These are phyloP conservation scores for Pythium brachiatum DNA, from an alignment of 352 stramenopile genomes.

Conservation along the genomic window DNA sequence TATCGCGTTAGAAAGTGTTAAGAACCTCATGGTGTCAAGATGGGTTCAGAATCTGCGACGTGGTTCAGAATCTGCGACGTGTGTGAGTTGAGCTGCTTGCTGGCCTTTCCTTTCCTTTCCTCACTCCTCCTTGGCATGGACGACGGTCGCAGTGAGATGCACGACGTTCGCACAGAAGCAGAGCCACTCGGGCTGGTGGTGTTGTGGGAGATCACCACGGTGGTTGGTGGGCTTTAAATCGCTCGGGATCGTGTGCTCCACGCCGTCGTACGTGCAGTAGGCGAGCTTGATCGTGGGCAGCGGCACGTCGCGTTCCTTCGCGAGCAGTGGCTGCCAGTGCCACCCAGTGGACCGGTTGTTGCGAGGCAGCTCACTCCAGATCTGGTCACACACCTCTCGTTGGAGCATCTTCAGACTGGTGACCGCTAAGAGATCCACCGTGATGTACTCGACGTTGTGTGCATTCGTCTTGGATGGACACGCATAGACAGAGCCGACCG, in stretches of 20 bases:
- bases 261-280: constrained; percentile 42
- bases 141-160: constrained; percentile 43
- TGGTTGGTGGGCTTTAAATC: background rate
- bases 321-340: constrained; percentile 10
- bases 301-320: constrained; percentile 11
- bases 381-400: constrained; percentile 30
- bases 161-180: constrained; percentile 68
- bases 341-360: constrained; percentile 25
- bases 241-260: constrained; percentile 20
- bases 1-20: background rate
- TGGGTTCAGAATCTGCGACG: background rate
- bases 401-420: constrained; percentile 41
- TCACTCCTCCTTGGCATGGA: too few species aligned
- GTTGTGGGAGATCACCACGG: constrained; percentile 7
- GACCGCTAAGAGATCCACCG: constrained; percentile 46
- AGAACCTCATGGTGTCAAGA: background rate
- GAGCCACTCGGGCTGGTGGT: constrained; percentile 38
- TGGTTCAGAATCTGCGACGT: too few species aligned
- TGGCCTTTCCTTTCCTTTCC: too few species aligned
- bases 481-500: background rate
- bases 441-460: constrained; percentile 26
- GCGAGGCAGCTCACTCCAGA: constrained; percentile 32
- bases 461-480: background rate
- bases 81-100: background rate
- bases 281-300: constrained; percentile 40